A percentile compares a stretch with the other conserved stretches of the same genome.
These are phyloP conservation scores for Fusarium sp. DNA, from an alignment of 2,329 filamentous ascomycete species.

Conservation along the genomic window DNA sequence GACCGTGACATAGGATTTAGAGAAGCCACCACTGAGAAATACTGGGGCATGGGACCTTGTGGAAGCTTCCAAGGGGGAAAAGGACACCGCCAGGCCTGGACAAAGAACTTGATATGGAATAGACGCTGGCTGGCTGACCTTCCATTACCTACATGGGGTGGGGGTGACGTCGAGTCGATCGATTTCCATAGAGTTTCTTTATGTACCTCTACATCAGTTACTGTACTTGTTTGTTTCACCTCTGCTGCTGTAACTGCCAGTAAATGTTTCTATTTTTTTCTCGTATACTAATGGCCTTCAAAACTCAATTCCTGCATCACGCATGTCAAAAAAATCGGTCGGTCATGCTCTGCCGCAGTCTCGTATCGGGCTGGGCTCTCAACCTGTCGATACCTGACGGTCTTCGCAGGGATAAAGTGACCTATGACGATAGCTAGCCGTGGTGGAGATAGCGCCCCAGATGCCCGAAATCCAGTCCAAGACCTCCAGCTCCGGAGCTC, in stretches of 20 bases:
- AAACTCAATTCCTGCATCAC: slow-evolving; percentile 1
- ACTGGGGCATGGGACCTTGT: slow-evolving; percentile 50
- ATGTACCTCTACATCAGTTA: slow-evolving; percentile 14
- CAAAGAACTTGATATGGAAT: slow-evolving; percentile 36
- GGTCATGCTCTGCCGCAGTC: slow-evolving; percentile 5
- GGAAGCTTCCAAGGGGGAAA: slow-evolving; percentile 46
- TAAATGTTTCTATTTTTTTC: neutral
- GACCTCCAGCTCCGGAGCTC: neutral
- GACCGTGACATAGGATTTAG: slow-evolving; percentile 26
- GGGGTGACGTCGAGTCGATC: slow-evolving; percentile 45
- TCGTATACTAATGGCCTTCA: neutral
- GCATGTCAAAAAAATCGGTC: neutral
- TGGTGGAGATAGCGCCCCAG: slow-evolving; percentile 31
- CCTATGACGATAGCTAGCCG: slow-evolving; percentile 43
- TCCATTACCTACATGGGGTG: slow-evolving; percentile 5
- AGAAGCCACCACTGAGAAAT: slow-evolving; percentile 35
- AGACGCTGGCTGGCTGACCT: slow-evolving; percentile 16
- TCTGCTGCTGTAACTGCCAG: neutral
- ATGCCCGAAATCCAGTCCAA: slow-evolving; percentile 28
- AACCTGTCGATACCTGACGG: slow-evolving; percentile 41
- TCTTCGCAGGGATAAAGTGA: slow-evolving; percentile 23
- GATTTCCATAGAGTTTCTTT: slow-evolving; percentile 7
- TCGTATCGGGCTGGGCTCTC: slow-evolving; percentile 25
- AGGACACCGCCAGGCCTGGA: slow-evolving; percentile 10
- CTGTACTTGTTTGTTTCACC: neutral